Percentiles rank a stretch among this genome's conserved stretches.
Evolutionary conservation across 2,329 filamentous ascomycete species (phyloP).

Genomic region (Zarea fungicola): DNA sequence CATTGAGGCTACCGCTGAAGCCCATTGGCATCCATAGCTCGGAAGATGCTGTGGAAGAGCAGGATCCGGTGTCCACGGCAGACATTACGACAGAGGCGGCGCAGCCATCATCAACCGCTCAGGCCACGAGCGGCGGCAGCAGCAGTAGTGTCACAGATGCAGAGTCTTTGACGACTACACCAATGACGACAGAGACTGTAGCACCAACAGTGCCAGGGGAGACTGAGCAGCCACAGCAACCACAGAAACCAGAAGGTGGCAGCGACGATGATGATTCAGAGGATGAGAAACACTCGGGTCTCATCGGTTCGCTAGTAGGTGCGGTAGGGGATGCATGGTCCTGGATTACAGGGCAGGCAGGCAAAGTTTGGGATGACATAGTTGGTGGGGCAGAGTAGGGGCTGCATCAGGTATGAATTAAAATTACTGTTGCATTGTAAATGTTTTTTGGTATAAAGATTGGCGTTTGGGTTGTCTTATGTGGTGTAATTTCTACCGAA

Average conservation of each 20-base stretch:
- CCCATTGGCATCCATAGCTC: constrained; percentile 57
- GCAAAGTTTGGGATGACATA: constrained; percentile 10
- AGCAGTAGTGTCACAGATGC: constrained; percentile 15
- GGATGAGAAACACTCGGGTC: neutral
- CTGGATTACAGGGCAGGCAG: constrained; percentile 14
- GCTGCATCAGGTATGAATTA: neutral
- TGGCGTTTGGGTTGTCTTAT: too few relatives aligned
- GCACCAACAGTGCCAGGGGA: neutral
- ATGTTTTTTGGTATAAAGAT: neutral
- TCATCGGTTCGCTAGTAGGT: neutral
- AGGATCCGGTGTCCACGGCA: constrained; percentile 42
- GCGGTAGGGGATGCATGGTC: constrained; percentile 12
- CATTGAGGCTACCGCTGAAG: constrained; percentile 65
- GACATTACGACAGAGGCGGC: neutral
- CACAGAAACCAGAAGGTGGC: neutral
- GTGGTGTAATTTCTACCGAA: too few relatives aligned
- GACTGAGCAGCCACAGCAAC: neutral
- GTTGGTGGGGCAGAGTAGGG: neutral
- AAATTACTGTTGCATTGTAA: too few relatives aligned
- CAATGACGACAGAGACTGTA: neutral
- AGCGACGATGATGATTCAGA: neutral
- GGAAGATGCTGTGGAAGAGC: constrained; percentile 41
- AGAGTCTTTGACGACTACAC: neutral
- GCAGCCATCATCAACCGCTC: constrained; percentile 4
- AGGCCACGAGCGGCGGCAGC: constrained; percentile 11